A percentile compares a stretch with the other conserved stretches of the same genome.
Conservation (phyloP, 306 rosid species). For the Cicer arietinum region DNA sequence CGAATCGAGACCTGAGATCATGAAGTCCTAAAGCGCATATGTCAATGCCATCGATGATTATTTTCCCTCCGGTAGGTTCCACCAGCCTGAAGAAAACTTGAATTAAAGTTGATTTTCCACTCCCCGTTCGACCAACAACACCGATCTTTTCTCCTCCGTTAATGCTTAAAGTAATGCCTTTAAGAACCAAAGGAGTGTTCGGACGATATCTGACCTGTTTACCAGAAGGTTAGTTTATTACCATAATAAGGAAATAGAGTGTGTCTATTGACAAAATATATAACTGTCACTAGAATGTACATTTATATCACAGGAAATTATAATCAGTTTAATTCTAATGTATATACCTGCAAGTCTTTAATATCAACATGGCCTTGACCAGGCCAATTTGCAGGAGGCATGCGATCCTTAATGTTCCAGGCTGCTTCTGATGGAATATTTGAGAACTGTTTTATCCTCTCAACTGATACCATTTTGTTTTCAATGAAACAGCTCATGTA, state of each 20-base stretch:
- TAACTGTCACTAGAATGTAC: conserved; percentile 3
- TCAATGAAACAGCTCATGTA: conserved; percentile 91
- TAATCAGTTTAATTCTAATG: conserved; percentile 22
- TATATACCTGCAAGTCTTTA: conserved; percentile 73
- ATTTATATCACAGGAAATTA: conserved; percentile 13
- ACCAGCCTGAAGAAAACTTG: conserved; percentile 96
- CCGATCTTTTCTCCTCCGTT: conserved; percentile 91
- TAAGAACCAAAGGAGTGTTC: conserved; percentile 88
- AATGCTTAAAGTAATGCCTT: conserved; percentile 83
- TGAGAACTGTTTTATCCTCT: conserved; percentile 85
- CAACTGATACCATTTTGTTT: conserved; percentile 97
- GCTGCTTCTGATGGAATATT: conserved; percentile 80
- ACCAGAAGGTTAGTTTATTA: conserved; percentile 27
- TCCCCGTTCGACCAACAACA: conserved; percentile 90
- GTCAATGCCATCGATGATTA: conserved; percentile 85
- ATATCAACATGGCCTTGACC: conserved; percentile 78
- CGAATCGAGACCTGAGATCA: conserved; percentile 88
- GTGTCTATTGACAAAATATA: neutral
- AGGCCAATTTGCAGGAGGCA: conserved; percentile 89
- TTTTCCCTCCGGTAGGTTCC: conserved; percentile 89
- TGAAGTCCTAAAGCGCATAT: conserved; percentile 79
- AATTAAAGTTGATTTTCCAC: conserved; percentile 93
- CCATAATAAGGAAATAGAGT: neutral
- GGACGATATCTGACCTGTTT: conserved; percentile 91
- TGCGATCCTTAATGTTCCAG: conserved; percentile 68